phyloP scores from a whole-genome alignment of 345 rosid genomes.

The Moricandia arvensis region DNA sequence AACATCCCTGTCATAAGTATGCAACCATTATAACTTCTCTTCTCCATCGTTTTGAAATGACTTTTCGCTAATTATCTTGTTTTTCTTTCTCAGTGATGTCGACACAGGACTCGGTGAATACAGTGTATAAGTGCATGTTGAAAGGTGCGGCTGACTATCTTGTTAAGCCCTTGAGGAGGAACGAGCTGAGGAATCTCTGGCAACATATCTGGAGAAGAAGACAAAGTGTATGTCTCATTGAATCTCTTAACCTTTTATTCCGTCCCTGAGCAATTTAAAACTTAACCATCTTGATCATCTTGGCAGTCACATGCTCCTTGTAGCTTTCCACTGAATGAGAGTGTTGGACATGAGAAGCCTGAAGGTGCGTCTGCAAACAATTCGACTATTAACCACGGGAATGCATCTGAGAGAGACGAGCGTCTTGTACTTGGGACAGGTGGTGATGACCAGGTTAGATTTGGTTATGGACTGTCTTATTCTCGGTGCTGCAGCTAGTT shows the following conservation, averaged over 20 bases:
- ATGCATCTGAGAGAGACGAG: conserved; percentile 45
- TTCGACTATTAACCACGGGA: conserved; percentile 55
- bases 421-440: conserved; percentile 53
- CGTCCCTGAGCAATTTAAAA: neutral
- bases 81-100: conserved; percentile 78
- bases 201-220: conserved; percentile 99
- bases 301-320: conserved; percentile 47
- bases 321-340: conserved; percentile 55
- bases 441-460: conserved; percentile 75
- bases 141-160: conserved; percentile 94
- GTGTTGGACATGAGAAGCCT: conserved; percentile 63
- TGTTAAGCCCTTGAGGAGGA: conserved; percentile 90
- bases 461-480: neutral
- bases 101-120: conserved; percentile 68
- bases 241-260: neutral
- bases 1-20: conserved; percentile 92
- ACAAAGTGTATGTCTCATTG: conserved; percentile 59
- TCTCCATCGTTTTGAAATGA: neutral
- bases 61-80: neutral
- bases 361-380: conserved; percentile 74
- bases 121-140: conserved; percentile 91
- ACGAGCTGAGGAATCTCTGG: conserved; percentile 92
- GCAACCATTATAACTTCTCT: conserved; percentile 14
- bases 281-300: conserved; percentile 4
- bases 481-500: neutral